These are phyloP conservation scores for Boletus pseudopeckii DNA, from an alignment of 768 basidiomycete genomes.

Conservation along the genomic window DNA sequence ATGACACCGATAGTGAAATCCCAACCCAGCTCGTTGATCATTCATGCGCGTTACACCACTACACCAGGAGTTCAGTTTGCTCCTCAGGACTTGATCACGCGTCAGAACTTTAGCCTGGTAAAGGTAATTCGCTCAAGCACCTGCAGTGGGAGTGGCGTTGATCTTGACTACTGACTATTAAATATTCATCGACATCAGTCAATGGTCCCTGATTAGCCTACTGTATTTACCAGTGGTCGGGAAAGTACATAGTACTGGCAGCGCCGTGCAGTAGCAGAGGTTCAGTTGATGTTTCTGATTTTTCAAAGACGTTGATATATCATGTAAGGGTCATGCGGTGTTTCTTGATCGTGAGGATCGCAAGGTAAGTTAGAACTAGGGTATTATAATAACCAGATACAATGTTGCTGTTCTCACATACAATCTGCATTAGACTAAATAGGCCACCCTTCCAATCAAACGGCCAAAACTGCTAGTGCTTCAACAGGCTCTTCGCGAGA, in stretches of 20 bases:
- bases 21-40: neutral
- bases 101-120: neutral
- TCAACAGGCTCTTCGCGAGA: conserved; percentile 20
- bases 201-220: no score
- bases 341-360: neutral
- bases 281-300: neutral
- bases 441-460: conserved; percentile 5
- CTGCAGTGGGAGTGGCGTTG: neutral
- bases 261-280: neutral
- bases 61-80: neutral
- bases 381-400: no score
- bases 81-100: neutral
- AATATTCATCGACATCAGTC: neutral
- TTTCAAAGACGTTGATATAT: neutral
- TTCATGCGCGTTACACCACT: neutral
- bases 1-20: neutral
- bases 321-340: neutral
- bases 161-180: neutral
- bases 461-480: conserved; percentile 14
- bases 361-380: neutral
- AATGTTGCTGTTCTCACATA: neutral
- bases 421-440: neutral
- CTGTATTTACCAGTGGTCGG: neutral
- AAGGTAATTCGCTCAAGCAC: neutral
- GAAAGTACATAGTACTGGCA: neutral